A percentile compares a stretch with the other conserved stretches of the same genome.
phyloP scores from a whole-genome alignment of 164 flowering plant species.

The Protea cynaroides region DNA sequence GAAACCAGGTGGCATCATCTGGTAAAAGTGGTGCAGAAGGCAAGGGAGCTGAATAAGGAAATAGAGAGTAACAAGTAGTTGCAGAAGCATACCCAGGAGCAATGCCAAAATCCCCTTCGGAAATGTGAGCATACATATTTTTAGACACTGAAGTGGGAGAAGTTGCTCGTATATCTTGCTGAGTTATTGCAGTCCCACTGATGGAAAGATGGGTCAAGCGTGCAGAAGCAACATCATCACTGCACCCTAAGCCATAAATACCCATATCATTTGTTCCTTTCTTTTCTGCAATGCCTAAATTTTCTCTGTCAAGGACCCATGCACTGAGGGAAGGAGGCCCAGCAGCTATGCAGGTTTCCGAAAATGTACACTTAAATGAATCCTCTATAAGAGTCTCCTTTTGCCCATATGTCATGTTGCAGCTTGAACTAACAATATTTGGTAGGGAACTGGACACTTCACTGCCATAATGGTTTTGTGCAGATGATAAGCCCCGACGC shows the following conservation, averaged over 20 bases:
- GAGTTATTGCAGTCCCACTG: constrained; percentile 11
- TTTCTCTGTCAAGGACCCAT: constrained; percentile 58
- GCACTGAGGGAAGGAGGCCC: constrained; percentile 80
- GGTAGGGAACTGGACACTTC: constrained; percentile 15
- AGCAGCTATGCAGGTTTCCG: constrained; percentile 26
- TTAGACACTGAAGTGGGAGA: constrained; percentile 5
- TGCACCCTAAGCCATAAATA: constrained; percentile 24
- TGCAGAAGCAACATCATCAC: constrained; percentile 33
- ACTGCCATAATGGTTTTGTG: constrained; percentile 19
- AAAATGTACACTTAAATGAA: constrained; percentile 13
- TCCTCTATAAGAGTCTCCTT: constrained; percentile 26
- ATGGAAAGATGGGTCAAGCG: constrained; percentile 35
- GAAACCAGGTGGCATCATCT: constrained; percentile 49
- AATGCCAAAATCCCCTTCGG: constrained; percentile 10
- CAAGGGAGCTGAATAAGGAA: constrained; percentile 42
- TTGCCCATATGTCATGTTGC: constrained; percentile 23
- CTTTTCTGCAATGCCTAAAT: constrained; percentile 17
- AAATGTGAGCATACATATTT: background rate
- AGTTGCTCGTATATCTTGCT: constrained; percentile 2
- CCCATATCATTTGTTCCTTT: constrained; percentile 12
- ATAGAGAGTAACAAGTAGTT: constrained; percentile 14
- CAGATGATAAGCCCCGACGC: constrained; percentile 46
- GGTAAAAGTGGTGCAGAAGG: constrained; percentile 79
- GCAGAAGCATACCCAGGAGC: constrained; percentile 15
- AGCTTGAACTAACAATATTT: constrained; percentile 15